Evolutionary conservation across 2,329 filamentous ascomycete species (phyloP).

Genomic region (Fusarium sp.): DNA sequence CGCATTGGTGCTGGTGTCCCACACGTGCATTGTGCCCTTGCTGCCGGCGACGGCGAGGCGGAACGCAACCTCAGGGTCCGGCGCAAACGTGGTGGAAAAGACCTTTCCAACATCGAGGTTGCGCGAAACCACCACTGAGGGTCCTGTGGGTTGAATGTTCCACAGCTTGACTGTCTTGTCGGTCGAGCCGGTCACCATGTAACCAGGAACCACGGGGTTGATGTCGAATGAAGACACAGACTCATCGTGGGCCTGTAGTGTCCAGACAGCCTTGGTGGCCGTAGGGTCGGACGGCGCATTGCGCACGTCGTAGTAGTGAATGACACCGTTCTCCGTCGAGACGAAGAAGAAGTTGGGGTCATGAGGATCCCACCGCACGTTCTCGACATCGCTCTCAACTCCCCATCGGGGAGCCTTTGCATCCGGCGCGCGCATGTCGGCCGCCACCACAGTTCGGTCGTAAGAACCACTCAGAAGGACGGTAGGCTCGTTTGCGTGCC

Average conservation of each 20-base stretch:
- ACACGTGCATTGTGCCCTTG: conserved; percentile 92
- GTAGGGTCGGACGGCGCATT: conserved; percentile 80
- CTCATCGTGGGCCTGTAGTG: conserved; percentile 94
- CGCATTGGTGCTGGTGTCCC: conserved; percentile 95
- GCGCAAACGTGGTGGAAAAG: conserved; percentile 91
- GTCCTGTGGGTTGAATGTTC: conserved; percentile 87
- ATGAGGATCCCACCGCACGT: conserved; percentile 92
- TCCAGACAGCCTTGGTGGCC: conserved; percentile 90
- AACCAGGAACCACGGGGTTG: conserved; percentile 90
- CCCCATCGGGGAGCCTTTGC: conserved; percentile 88
- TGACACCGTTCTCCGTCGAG: conserved; percentile 90
- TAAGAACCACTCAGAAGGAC: conserved; percentile 94
- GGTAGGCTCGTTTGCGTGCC: conserved; percentile 90
- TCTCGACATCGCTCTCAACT: conserved; percentile 96
- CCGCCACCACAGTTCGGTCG: conserved; percentile 93
- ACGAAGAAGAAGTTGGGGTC: conserved; percentile 95
- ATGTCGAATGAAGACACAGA: conserved; percentile 93
- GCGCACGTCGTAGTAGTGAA: conserved; percentile 93
- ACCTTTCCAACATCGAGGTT: conserved; percentile 96
- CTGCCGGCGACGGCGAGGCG: conserved; percentile 93
- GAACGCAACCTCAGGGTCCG: conserved; percentile 92
- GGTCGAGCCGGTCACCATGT: conserved; percentile 92
- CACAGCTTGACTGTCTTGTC: conserved; percentile 98
- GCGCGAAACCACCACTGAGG: conserved; percentile 90
- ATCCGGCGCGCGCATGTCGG: conserved; percentile 94